These are phyloP conservation scores for Colletotrichum siamense DNA, from an alignment of 2,329 filamentous ascomycete genomes.

Conservation along the genomic window DNA sequence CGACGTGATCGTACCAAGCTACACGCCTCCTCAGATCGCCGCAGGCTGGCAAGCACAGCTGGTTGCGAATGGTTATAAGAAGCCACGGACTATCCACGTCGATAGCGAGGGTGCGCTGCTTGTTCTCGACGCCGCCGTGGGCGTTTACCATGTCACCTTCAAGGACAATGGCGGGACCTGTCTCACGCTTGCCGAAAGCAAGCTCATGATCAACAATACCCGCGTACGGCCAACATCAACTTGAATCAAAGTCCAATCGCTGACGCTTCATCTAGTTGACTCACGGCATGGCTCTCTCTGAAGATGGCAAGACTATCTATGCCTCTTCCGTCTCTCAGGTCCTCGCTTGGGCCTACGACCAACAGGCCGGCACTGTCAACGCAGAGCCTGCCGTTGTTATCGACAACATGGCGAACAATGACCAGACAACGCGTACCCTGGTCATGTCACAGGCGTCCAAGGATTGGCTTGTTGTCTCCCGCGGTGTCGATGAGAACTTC, in stretches of 20 bases:
- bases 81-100: constrained; percentile 51
- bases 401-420: constrained; percentile 52
- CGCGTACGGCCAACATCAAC: constrained; percentile 31
- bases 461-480: constrained; percentile 67
- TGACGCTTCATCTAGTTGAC: constrained; percentile 46
- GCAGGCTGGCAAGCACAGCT: constrained; percentile 50
- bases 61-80: constrained; percentile 43
- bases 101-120: constrained; percentile 51
- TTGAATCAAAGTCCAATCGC: background rate
- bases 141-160: constrained; percentile 46
- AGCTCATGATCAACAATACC: constrained; percentile 34
- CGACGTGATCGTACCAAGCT: constrained; percentile 38
- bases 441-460: constrained; percentile 61
- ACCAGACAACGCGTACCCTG: constrained; percentile 72
- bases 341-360: constrained; percentile 70
- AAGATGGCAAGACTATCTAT: constrained; percentile 59
- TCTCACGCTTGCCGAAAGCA: constrained; percentile 39
- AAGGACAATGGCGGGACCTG: constrained; percentile 48
- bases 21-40: constrained; percentile 42
- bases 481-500: constrained; percentile 68
- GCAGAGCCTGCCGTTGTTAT: constrained; percentile 58
- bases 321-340: constrained; percentile 65
- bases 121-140: constrained; percentile 47
- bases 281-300: constrained; percentile 60
- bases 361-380: constrained; percentile 49